Conservation (phyloP, 495 filamentous ascomycete genomes). For the Penicillium tannophilum region DNA sequence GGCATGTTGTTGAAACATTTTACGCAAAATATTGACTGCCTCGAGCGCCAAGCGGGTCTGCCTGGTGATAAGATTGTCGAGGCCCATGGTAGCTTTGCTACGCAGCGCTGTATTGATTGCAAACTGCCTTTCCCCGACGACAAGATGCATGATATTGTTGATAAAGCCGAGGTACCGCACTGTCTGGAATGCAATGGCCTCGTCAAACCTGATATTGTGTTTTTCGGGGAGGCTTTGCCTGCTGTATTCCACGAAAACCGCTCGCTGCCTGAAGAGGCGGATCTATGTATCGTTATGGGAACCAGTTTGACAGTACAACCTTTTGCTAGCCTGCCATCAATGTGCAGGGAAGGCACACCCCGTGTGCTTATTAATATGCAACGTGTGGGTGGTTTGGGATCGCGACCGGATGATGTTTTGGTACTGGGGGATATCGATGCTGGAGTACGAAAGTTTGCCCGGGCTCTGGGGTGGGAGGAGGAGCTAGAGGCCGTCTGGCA, state of each 20-base stretch:
- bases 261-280: conserved; percentile 59
- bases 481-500: conserved; percentile 77
- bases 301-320: conserved; percentile 88
- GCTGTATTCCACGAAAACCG: conserved; percentile 64
- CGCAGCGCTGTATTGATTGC: conserved; percentile 89
- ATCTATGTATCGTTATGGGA: conserved; percentile 87
- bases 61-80: conserved; percentile 81
- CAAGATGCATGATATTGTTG: conserved; percentile 69
- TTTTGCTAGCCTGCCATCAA: conserved; percentile 76
- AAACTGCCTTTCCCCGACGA: conserved; percentile 67
- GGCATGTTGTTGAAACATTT: conserved; percentile 81
- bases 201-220: conserved; percentile 97
- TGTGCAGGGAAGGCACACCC: conserved; percentile 62
- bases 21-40: conserved; percentile 96
- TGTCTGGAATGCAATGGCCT: conserved; percentile 75
- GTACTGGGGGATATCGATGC: conserved; percentile 76
- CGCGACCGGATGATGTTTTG: conserved; percentile 74
- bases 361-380: conserved; percentile 88
- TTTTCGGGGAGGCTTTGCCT: conserved; percentile 90
- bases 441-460: conserved; percentile 80
- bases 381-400: conserved; percentile 78
- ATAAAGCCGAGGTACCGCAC: conserved; percentile 62
- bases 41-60: conserved; percentile 87
- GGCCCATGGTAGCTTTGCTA: conserved; percentile 93
- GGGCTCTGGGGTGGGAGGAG: conserved; percentile 80